These are phyloP conservation scores for Laetiporus sulphureus DNA, from an alignment of 1,284 basidiomycete genomes.

Conservation along the genomic window DNA sequence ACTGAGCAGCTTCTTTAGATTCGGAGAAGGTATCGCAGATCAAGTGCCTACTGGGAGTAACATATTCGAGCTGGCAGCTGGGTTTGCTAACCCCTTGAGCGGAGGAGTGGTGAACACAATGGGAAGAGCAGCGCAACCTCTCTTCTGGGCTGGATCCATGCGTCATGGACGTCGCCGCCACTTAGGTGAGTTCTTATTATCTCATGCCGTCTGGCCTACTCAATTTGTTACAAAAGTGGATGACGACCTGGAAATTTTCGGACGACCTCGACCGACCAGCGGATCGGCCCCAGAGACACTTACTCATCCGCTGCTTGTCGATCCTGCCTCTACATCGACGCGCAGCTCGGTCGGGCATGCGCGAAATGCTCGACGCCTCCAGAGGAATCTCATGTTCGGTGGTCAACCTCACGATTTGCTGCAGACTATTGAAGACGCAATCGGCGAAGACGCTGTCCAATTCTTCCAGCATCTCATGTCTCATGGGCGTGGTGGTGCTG, in stretches of 20 bases:
- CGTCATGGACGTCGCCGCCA: slow-evolving; percentile 44
- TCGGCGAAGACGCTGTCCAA: slow-evolving; percentile 78
- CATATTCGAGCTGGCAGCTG: slow-evolving; percentile 49
- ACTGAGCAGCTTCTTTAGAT: slow-evolving; percentile 27
- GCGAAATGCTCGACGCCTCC: slow-evolving; percentile 49
- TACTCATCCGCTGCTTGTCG: slow-evolving; percentile 80
- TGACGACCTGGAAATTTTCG: slow-evolving; percentile 57
- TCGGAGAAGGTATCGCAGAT: slow-evolving; percentile 37
- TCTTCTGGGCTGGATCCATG: slow-evolving; percentile 38
- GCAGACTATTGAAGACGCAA: slow-evolving; percentile 77
- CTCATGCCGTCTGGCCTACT: slow-evolving; percentile 2
- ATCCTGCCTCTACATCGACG: slow-evolving; percentile 42
- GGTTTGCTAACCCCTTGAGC: slow-evolving; percentile 34
- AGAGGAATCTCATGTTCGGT: slow-evolving; percentile 40
- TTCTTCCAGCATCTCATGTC: slow-evolving; percentile 77
- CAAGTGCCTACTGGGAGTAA: slow-evolving; percentile 35
- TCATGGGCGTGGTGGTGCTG: slow-evolving; percentile 45
- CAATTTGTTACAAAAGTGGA: slow-evolving; percentile 25
- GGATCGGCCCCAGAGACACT: slow-evolving; percentile 53
- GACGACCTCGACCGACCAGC: slow-evolving; percentile 45
- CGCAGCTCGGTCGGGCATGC: slow-evolving; percentile 38
- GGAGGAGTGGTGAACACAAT: slow-evolving; percentile 17
- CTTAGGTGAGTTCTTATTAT: slow-evolving; percentile 31
- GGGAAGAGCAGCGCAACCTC: slow-evolving; percentile 36
- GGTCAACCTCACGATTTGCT: slow-evolving; percentile 56